These are phyloP conservation scores for Berkeleyomyces rouxiae DNA, from an alignment of 2,329 filamentous ascomycete genomes.

Conservation along the genomic window DNA sequence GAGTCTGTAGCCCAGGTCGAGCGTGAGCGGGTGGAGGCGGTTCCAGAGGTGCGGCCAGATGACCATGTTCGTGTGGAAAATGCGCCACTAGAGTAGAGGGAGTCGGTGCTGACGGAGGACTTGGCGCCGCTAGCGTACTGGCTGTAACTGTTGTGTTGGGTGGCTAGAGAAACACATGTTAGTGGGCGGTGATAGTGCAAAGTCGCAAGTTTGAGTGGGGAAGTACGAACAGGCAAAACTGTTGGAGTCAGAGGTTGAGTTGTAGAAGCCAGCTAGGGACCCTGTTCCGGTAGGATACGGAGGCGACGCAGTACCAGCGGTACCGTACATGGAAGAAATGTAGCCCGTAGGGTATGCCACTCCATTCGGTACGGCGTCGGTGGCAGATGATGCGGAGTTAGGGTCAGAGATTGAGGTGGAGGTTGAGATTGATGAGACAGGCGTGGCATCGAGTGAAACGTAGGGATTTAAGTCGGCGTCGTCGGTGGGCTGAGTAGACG, in stretches of 20 bases:
- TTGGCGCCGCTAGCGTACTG: neutral
- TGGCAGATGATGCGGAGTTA: neutral
- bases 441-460: neutral
- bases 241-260: neutral
- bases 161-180: neutral
- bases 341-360: neutral
- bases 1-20: neutral
- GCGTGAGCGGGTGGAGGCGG: neutral
- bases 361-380: neutral
- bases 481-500: neutral
- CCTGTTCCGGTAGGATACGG: constrained; percentile 5
- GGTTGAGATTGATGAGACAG: neutral
- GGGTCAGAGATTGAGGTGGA: neutral
- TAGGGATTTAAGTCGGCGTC: neutral
- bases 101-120: neutral
- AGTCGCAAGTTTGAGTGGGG: neutral
- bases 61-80: constrained; percentile 4
- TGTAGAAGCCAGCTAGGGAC: constrained; percentile 1
- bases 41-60: neutral
- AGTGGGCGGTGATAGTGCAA: neutral
- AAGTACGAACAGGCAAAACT: constrained; percentile 7
- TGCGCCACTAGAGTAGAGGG: neutral
- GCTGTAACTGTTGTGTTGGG: neutral
- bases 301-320: neutral
- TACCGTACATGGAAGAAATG: neutral